These are phyloP conservation scores for Chaetomium globosum DNA, from an alignment of 2,329 filamentous ascomycete genomes.

Conservation along the genomic window DNA sequence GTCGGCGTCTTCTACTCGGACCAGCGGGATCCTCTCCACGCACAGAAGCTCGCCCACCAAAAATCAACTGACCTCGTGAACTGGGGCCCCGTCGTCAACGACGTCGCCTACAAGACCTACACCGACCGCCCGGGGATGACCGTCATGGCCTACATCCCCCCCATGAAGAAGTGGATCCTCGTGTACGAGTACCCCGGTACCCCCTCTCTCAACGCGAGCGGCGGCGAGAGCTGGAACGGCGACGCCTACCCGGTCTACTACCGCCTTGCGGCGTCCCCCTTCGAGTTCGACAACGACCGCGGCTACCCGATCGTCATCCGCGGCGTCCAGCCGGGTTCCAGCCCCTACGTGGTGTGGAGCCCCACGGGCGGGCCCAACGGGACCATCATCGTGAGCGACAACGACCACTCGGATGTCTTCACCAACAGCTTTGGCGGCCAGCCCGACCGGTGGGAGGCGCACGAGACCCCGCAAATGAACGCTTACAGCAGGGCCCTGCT, in stretches of 20 bases:
- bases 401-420: slow-evolving; percentile 7
- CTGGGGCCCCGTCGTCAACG: too few species aligned
- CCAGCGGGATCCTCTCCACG: too few species aligned
- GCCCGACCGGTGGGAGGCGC: background rate
- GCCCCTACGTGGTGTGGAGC: slow-evolving; percentile 16
- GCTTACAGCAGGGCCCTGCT: background rate
- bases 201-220: slow-evolving; percentile 33
- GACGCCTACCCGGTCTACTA: slow-evolving; percentile 50
- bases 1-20: too few species aligned
- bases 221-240: slow-evolving; percentile 17
- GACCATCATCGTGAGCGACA: slow-evolving; percentile 18
- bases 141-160: too few species aligned
- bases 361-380: slow-evolving; percentile 15
- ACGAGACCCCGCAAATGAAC: too few species aligned
- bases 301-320: slow-evolving; percentile 38
- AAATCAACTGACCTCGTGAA: too few species aligned
- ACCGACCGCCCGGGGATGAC: too few species aligned
- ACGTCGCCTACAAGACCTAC: too few species aligned
- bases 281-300: slow-evolving; percentile 32
- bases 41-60: too few species aligned
- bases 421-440: background rate
- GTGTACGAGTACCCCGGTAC: too few species aligned
- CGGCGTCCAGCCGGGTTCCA: slow-evolving; percentile 3
- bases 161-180: too few species aligned
- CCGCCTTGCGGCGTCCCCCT: slow-evolving; percentile 13